Conservation (phyloP, 805 yeast genomes). For the Barnettozyma botsteinii region DNA sequence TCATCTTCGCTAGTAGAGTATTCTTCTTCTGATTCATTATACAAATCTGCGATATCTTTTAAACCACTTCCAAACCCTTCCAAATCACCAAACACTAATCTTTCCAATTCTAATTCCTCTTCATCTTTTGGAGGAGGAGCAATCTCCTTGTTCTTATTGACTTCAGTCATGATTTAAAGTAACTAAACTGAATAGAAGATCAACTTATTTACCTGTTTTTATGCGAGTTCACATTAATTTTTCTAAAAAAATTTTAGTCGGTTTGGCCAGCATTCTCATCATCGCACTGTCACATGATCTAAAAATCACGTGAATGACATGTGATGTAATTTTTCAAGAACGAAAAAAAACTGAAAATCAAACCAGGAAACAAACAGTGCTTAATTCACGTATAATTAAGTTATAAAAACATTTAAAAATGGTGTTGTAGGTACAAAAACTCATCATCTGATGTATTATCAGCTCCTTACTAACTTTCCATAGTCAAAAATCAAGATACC, state of each 20-base stretch:
- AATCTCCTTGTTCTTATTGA: slow-evolving; percentile 11
- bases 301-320: slow-evolving; percentile 6
- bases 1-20: slow-evolving; percentile 36
- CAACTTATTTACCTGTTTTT: neutral
- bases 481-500: slow-evolving; percentile 38
- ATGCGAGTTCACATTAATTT: neutral
- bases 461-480: neutral
- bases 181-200: too few species aligned
- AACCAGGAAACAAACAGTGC: too few species aligned
- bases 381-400: neutral
- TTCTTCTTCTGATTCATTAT: slow-evolving; percentile 32
- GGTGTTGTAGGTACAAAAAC: slow-evolving; percentile 11
- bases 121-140: slow-evolving; percentile 64
- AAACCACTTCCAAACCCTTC: slow-evolving; percentile 66
- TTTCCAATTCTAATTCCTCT: slow-evolving; percentile 76
- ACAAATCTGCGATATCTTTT: slow-evolving; percentile 48
- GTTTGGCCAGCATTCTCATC: slow-evolving; percentile 5
- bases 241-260: neutral
- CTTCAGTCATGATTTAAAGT: slow-evolving; percentile 2
- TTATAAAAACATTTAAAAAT: slow-evolving; percentile 1
- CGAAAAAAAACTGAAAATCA: neutral
- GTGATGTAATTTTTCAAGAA: neutral
- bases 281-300: neutral
- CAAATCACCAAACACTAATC: slow-evolving; percentile 83
- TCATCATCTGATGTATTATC: neutral